Conservation (phyloP, 2,329 filamentous ascomycete species). For the Colletotrichum sp. region DNA sequence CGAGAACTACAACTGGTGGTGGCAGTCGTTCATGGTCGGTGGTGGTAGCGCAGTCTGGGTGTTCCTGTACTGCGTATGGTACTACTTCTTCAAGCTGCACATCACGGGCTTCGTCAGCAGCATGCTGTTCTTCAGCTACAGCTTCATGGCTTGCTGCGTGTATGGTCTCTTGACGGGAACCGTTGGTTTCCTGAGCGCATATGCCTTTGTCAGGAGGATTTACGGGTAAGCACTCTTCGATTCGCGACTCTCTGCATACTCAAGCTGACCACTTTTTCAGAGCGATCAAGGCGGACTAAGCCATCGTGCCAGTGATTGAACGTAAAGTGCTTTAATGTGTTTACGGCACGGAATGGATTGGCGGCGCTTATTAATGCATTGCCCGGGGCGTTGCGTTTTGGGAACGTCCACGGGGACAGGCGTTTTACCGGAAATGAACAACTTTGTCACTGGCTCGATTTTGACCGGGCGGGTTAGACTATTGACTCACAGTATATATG, state of each 20-base stretch:
- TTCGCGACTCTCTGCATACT: not conserved
- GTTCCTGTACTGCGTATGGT: slow-evolving; percentile 83
- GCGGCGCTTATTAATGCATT: slow-evolving; percentile 13
- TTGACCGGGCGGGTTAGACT: not conserved
- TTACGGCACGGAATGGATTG: not conserved
- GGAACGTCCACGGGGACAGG: slow-evolving; percentile 1
- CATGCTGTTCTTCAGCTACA: slow-evolving; percentile 86
- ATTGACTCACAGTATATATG: slow-evolving; percentile 12
- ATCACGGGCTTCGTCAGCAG: slow-evolving; percentile 81
- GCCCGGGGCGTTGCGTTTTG: not conserved
- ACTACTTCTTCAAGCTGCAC: slow-evolving; percentile 80
- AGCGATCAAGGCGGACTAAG: slow-evolving; percentile 57
- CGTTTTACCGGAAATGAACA: slow-evolving; percentile 2
- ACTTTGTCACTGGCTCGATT: not conserved
- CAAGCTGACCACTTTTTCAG: slow-evolving; percentile 31
- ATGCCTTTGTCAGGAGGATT: slow-evolving; percentile 83
- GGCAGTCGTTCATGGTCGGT: slow-evolving; percentile 84
- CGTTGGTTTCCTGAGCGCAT: slow-evolving; percentile 83
- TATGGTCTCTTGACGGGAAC: slow-evolving; percentile 85
- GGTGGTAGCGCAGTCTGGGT: slow-evolving; percentile 81
- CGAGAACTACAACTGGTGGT: slow-evolving; percentile 93
- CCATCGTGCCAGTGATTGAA: not conserved
- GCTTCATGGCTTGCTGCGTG: slow-evolving; percentile 79
- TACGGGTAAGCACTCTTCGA: slow-evolving; percentile 65
- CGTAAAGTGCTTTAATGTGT: not conserved